phyloP scores from a whole-genome alignment of 352 stramenopile genomes.

The Phytophthora constricta region DNA sequence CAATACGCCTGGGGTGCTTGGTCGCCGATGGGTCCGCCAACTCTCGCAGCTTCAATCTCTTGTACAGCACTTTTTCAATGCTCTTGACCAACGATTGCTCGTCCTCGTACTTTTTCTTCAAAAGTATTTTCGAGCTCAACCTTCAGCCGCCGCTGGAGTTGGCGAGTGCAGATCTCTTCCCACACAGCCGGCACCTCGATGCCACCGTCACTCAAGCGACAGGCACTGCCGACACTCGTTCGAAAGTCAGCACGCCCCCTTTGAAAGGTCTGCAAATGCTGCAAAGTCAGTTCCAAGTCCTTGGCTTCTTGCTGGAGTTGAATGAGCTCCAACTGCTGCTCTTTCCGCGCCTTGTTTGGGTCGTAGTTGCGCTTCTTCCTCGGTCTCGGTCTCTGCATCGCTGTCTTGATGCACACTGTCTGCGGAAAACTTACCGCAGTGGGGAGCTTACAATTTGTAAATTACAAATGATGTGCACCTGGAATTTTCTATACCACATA shows the following conservation, averaged over 20 bases:
- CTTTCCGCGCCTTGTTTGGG: slow-evolving; percentile 26
- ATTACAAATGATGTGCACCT: too few relatives aligned
- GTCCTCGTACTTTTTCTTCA: slow-evolving; percentile 22
- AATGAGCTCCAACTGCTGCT: slow-evolving; percentile 4
- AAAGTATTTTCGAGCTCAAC: slow-evolving; percentile 34
- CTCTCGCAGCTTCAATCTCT: slow-evolving; percentile 7
- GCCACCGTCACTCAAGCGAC: not conserved
- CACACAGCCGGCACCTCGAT: slow-evolving; percentile 14
- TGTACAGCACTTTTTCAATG: slow-evolving; percentile 32
- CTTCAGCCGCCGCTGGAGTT: slow-evolving; percentile 25
- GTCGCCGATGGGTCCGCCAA: not conserved
- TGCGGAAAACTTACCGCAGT: too few relatives aligned
- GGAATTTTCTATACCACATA: too few relatives aligned
- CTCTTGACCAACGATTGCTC: slow-evolving; percentile 16
- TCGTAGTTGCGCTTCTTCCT: slow-evolving; percentile 28
- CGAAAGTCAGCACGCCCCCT: not conserved
- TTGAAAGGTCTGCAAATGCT: slow-evolving; percentile 7
- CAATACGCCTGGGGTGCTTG: slow-evolving; percentile 22
- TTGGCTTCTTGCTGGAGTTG: slow-evolving; percentile 7
- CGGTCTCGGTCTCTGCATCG: too few relatives aligned
- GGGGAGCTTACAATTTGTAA: too few relatives aligned
- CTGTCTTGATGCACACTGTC: too few relatives aligned
- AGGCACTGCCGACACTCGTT: not conserved
- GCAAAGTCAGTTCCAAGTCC: slow-evolving; percentile 7
- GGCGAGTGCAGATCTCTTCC: slow-evolving; percentile 32